These are phyloP conservation scores for Populus simonii DNA, from an alignment of 345 rosid genomes.

Conservation along the genomic window DNA sequence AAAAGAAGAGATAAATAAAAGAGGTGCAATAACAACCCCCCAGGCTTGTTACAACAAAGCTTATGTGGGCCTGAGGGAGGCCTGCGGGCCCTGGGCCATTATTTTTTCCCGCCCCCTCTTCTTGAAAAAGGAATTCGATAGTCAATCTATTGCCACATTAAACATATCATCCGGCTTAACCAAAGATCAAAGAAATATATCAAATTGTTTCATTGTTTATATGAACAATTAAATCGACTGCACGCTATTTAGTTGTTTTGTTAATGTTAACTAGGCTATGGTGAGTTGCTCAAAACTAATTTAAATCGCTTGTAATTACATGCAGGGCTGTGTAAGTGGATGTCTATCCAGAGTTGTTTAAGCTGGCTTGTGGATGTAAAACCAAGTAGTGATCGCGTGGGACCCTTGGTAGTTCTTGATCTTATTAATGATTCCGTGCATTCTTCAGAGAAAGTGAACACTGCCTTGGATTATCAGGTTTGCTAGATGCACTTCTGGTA, in stretches of 20 bases:
- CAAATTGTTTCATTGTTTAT: too few species aligned
- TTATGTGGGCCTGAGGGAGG: too few species aligned
- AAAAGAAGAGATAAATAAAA: too few species aligned
- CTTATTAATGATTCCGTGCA: constrained; percentile 43
- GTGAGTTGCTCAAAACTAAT: too few species aligned
- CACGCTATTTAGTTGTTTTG: background rate
- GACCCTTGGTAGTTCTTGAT: constrained; percentile 50
- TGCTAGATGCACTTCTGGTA: constrained; percentile 4
- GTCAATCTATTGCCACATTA: too few species aligned
- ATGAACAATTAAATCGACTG: background rate
- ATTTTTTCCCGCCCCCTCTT: too few species aligned
- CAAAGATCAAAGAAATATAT: too few species aligned
- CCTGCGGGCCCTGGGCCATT: too few species aligned
- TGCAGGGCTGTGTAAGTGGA: constrained; percentile 69
- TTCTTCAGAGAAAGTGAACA: constrained; percentile 32
- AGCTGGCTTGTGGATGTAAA: constrained; percentile 50
- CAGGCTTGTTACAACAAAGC: too few species aligned
- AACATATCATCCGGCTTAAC: too few species aligned
- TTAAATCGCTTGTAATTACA: background rate
- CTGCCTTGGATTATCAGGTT: constrained; percentile 62
- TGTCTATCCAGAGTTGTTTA: constrained; percentile 55
- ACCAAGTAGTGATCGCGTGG: constrained; percentile 60
- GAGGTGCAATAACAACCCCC: too few species aligned
- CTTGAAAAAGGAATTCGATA: too few species aligned
- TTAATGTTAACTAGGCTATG: background rate